Percentiles rank a stretch among this genome's conserved stretches.
Conservation (phyloP, 1,284 basidiomycete genomes). For the Trametes pubescens region DNA sequence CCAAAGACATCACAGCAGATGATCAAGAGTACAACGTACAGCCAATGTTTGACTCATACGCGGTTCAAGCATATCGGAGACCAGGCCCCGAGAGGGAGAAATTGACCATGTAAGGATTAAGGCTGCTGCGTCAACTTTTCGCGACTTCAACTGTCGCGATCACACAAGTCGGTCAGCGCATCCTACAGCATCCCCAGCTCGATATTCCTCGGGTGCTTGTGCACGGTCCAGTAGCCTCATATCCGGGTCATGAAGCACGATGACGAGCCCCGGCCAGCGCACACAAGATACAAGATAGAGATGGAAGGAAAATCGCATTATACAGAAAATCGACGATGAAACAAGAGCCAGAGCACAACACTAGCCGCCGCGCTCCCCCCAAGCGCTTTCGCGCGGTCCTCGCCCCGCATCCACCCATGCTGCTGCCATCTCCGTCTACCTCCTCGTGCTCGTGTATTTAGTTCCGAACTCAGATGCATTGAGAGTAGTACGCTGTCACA, state of each 20-base stretch:
- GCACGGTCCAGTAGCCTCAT: too few species aligned
- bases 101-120: too few species aligned
- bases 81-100: too few species aligned
- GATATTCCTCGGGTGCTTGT: too few species aligned
- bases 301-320: neutral
- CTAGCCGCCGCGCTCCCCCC: slow-evolving; percentile 30
- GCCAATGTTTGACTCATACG: too few species aligned
- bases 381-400: slow-evolving; percentile 30
- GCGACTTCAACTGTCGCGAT: too few species aligned
- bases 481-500: slow-evolving; percentile 51
- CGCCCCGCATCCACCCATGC: slow-evolving; percentile 26
- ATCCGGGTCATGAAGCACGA: neutral
- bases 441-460: neutral
- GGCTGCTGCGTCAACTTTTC: too few species aligned
- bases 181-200: too few species aligned
- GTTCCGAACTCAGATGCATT: slow-evolving; percentile 47
- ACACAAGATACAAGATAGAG: neutral
- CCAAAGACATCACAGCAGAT: too few species aligned
- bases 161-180: too few species aligned
- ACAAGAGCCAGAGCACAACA: slow-evolving; percentile 27
- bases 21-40: too few species aligned
- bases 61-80: too few species aligned
- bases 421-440: slow-evolving; percentile 4
- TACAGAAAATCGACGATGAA: slow-evolving; percentile 19
- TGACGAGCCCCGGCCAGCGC: neutral